Base-by-base conservation (phyloP, 1,284 basidiomycete species). In the Sphagnurus paluster region DNA sequence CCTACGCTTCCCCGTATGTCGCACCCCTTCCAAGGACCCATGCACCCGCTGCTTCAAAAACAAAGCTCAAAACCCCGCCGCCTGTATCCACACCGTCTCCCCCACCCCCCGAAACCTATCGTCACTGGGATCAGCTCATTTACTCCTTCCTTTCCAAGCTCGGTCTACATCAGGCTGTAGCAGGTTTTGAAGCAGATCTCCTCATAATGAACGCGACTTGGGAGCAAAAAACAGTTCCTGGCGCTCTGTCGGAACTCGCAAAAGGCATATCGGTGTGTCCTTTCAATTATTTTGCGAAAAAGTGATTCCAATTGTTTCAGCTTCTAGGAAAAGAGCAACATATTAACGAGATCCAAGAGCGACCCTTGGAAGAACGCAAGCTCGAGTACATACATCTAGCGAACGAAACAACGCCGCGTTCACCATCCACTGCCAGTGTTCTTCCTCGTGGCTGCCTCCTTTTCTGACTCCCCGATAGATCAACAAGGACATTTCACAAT, bases 171-270 rank as follows among this genome's bases (percentile, higher is more conserved):
- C 84, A 89, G 58, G 72, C 84, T 0, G 56, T 81, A 25, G 69
- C 68, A 38, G 87, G 82, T 0, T 80, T 90, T 48, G 81, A 87
- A 56, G 65, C 74, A 17, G 88, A 90, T 56, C 77, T 90, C 66
- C 59, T 90, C 7, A 73, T 87, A 4, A 63, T 90, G 65, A 89
- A 82, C 50, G 59, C 72, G 0, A 78, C 80, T 0, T 85, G 78
- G 74, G 87, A 90, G 62, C 68, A 68, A 38, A 68, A 72, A 45
- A 69, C 67, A 20, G 66, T 89, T 1, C 79, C 80, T 4, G 60
- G 54, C 0, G 84, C 84, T 6, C 63, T 89, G 33, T 63, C 69
- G 7, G 70, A 74, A 26, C 64, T 90, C 25, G 63, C 75, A 36
- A 66, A 71, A 33, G 70, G 74, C 48, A 65, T 87, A 30, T 64